Evolutionary conservation across 345 rosid species (phyloP).

Genomic region (Heritiera littoralis): DNA sequence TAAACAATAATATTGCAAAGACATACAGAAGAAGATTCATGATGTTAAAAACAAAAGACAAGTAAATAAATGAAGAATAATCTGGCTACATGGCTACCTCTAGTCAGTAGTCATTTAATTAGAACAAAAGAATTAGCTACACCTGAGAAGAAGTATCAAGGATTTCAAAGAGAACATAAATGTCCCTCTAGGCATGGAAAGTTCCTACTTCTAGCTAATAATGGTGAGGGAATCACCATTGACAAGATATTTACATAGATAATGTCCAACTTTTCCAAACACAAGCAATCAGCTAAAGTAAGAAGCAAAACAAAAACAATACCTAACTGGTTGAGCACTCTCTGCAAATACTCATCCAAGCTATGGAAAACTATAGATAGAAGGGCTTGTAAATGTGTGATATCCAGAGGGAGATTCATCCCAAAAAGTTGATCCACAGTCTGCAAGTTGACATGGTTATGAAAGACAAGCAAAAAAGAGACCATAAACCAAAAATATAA

Average conservation of each 20-base stretch:
- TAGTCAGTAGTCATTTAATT: background rate
- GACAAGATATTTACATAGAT: background rate
- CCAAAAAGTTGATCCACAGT: slow-evolving; percentile 90
- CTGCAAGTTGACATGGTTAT: slow-evolving; percentile 48
- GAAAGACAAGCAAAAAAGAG: slow-evolving; percentile 19
- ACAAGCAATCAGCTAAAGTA: slow-evolving; percentile 2
- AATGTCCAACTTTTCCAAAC: background rate
- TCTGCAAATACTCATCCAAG: slow-evolving; percentile 78
- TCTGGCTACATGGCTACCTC: background rate
- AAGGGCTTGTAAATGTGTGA: slow-evolving; percentile 93
- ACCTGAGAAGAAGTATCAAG: background rate
- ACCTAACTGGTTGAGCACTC: slow-evolving; percentile 77
- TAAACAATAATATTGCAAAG: background rate
- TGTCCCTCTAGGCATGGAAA: background rate
- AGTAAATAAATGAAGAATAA: slow-evolving; percentile 4
- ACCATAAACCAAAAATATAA: slow-evolving; percentile 4
- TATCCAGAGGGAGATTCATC: slow-evolving; percentile 82
- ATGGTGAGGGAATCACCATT: background rate
- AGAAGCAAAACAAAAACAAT: slow-evolving; percentile 21
- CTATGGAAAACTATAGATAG: slow-evolving; percentile 84
- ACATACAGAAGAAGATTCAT: background rate
- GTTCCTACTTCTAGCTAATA: slow-evolving; percentile 11
- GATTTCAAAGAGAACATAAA: background rate
- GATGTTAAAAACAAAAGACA: background rate
- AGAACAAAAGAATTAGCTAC: background rate